Percentiles rank a stretch among this genome's conserved stretches.
phyloP scores from a whole-genome alignment of 2,329 filamentous ascomycete species.

The Clonostachys chloroleuca region DNA sequence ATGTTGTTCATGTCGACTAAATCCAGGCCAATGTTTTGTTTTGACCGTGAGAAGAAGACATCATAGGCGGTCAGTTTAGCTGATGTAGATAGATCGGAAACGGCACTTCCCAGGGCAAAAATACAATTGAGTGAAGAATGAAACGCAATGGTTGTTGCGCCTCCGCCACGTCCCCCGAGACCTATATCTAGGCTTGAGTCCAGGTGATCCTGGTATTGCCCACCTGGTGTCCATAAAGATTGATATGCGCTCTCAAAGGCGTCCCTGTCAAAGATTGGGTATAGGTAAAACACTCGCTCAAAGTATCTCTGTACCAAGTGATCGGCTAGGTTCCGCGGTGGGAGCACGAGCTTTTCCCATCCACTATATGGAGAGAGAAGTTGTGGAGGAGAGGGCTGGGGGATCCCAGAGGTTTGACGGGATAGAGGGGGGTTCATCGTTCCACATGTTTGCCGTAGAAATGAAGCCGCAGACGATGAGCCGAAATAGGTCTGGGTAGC shows the following conservation, averaged over 20 bases:
- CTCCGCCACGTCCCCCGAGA: not conserved
- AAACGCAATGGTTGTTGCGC: not conserved
- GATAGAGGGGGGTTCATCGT: slow-evolving; percentile 13
- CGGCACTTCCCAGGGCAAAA: slow-evolving; percentile 33
- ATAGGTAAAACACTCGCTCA: slow-evolving; percentile 30
- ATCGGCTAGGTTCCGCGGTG: slow-evolving; percentile 32
- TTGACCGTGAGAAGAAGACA: slow-evolving; percentile 24
- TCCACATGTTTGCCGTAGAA: slow-evolving; percentile 28
- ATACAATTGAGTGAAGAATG: slow-evolving; percentile 29
- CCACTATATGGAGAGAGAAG: not conserved
- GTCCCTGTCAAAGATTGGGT: slow-evolving; percentile 34
- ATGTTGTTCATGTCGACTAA: slow-evolving; percentile 27
- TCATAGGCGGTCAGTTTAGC: slow-evolving; percentile 10
- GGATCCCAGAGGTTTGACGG: slow-evolving; percentile 6
- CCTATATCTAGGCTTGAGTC: not conserved
- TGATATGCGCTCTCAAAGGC: slow-evolving; percentile 33
- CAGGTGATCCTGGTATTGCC: not conserved
- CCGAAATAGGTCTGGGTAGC: slow-evolving; percentile 25
- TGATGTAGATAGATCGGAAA: slow-evolving; percentile 20
- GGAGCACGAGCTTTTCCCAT: slow-evolving; percentile 21
- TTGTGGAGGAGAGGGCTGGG: slow-evolving; percentile 2
- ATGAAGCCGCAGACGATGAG: slow-evolving; percentile 28
- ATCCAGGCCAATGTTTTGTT: slow-evolving; percentile 18
- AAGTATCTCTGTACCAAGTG: slow-evolving; percentile 31
- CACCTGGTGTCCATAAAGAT: slow-evolving; percentile 24